Conservation (phyloP, 805 yeast species). For the Hanseniaspora taiwanica region DNA sequence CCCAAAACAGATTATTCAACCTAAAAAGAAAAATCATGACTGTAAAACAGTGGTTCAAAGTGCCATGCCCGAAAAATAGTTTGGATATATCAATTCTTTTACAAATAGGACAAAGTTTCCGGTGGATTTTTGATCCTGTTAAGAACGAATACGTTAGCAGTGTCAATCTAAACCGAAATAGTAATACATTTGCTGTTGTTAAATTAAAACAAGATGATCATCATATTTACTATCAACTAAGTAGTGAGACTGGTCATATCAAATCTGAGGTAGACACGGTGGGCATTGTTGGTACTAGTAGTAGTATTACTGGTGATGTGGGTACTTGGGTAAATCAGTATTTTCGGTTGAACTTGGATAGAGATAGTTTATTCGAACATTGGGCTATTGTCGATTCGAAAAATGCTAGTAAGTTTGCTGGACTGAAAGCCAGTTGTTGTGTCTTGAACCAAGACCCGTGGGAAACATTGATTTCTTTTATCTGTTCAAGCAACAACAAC, state of each 20-base stretch:
- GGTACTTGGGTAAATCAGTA: not conserved
- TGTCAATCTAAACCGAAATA: constrained; percentile 7
- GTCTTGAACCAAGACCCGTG: constrained; percentile 81
- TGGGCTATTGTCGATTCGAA: constrained; percentile 30
- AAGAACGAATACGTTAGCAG: constrained; percentile 14
- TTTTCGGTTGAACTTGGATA: not conserved
- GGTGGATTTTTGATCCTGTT: constrained; percentile 19
- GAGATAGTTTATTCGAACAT: not conserved
- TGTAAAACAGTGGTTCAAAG: not conserved
- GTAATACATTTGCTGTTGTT: constrained; percentile 4
- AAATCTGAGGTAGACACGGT: too few species aligned
- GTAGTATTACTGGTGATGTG: not conserved
- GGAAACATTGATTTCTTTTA: constrained; percentile 84
- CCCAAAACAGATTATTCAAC: not conserved
- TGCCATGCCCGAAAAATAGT: not conserved
- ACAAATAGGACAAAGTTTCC: constrained; percentile 23
- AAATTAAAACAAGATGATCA: constrained; percentile 5
- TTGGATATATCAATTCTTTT: constrained; percentile 11
- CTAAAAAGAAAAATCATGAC: not conserved
- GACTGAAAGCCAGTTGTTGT: constrained; percentile 5
- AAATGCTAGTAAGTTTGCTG: constrained; percentile 35
- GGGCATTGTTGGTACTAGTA: too few species aligned
- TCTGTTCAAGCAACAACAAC: constrained; percentile 92
- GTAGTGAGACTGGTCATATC: too few species aligned
- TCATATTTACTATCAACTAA: not conserved